Evolutionary conservation across 2,329 filamentous ascomycete genomes (phyloP).

Genomic region (Calonectria multiphialidica): DNA sequence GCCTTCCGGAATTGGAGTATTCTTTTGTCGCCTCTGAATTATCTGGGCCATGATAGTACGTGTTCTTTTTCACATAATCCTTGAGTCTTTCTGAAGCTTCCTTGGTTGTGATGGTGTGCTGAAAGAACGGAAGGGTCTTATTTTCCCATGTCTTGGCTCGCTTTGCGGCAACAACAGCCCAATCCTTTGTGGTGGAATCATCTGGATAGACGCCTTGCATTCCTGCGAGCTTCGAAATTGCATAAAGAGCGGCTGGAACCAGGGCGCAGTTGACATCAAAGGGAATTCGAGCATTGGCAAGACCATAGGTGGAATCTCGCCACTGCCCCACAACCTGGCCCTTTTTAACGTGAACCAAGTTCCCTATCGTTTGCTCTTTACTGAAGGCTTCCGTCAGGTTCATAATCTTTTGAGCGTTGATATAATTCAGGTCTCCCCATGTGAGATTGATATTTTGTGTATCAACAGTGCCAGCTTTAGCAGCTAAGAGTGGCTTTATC

Average conservation of each 20-base stretch:
- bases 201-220: constrained; percentile 60
- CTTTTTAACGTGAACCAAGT: constrained; percentile 69
- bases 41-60: constrained; percentile 58
- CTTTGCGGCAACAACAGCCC: constrained; percentile 57
- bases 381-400: constrained; percentile 66
- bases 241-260: constrained; percentile 70
- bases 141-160: constrained; percentile 74
- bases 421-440: constrained; percentile 63
- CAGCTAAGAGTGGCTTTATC: constrained; percentile 51
- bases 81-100: constrained; percentile 61
- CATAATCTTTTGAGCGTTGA: constrained; percentile 71
- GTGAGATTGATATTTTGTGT: constrained; percentile 63
- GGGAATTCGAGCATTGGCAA: constrained; percentile 72
- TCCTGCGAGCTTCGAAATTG: constrained; percentile 65
- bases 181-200: constrained; percentile 51
- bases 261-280: constrained; percentile 75
- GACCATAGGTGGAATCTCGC: constrained; percentile 70
- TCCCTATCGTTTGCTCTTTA: constrained; percentile 61
- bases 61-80: constrained; percentile 56
- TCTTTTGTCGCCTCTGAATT: constrained; percentile 52
- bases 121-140: constrained; percentile 68
- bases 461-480: constrained; percentile 59
- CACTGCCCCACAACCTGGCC: constrained; percentile 70
- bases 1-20: constrained; percentile 46
- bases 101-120: constrained; percentile 53